Evolutionary conservation across 495 filamentous ascomycete genomes (phyloP), one percentile per base, ranked within the genome.

Genomic region (Neurospora tetraspora): DNA sequence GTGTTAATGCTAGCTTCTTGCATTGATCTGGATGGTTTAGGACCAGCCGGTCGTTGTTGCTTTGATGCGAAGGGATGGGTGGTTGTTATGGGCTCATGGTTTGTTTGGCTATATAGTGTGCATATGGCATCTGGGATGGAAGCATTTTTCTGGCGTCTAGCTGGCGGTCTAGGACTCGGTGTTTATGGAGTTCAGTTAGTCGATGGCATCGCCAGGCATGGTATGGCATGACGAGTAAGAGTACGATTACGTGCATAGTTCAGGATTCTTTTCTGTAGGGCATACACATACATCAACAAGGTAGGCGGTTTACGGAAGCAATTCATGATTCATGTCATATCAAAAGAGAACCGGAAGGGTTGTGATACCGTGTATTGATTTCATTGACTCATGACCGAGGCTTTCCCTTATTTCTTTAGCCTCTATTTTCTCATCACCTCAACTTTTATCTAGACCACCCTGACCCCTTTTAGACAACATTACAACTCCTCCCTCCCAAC

Each of bases 1-100:
- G 82, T 68, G 82, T 85, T 16, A 82, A 83, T 47, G 85, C 86
- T 76, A 88, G 86, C 73, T 87, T 88, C 73, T 78, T 88, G 72
- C 85, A 78, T 69, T 88, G 81, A 71, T 27, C 42, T 36, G 45
- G 4, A 23, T 23, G 43, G 9, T 20, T 23, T 11, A 47, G 4
- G 9, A 12, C n/a, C 43, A 20, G n/a, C 43, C n/a, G 18, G 18
- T 45, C 42, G 5, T 20, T n/a, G n/a, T 53, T 20, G 2, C 9
- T 23, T 53, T 4, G 20, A 53, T 3, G n/a, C 20, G 45, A 23
- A 23, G 45, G 10, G 42, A 10, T 45, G 3, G 3, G 42, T 3
- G 39, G 5, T 42, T 2, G 20, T 23, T 2, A 11, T 47, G 9
- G 20, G 4, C 45, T 53, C 45, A 23, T 6, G 16, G 9, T 14